Evolutionary conservation across 352 stramenopile genomes (phyloP), one percentile per base, ranked within the genome.

Genomic region (Pythium aquatile): DNA sequence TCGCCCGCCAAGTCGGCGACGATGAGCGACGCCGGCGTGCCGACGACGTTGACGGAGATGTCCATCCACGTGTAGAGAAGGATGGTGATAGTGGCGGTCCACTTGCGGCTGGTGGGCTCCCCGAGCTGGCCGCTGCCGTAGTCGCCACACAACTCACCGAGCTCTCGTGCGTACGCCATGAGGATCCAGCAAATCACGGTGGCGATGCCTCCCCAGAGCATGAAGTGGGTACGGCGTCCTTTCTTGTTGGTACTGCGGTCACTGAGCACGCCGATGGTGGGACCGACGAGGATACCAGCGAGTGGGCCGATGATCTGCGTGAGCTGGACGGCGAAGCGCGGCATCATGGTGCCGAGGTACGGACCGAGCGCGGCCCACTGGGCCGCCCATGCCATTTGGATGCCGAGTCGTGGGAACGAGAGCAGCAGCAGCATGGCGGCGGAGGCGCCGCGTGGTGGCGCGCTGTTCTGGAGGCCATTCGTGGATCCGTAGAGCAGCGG

Each of bases 301-400:
- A 83, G 56, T 3, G 79, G 79, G 5, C 76, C 79, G 35, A 77
- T 79, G 47, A 88, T 48, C 49, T 88, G 79, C 8, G 77, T 80
- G 9, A 84, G 46, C 63, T 85, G 75, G 29, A 88, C 79, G 5
- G 73, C 70, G 55, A 74, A 85, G 1, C 66, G 48, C 16, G 77
- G 74, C 2, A 88, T 47, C 55, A 88, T 70, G 0, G 74, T 81
- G 39, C 76, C 61, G 28, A 88, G 69, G 62, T 86, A 83, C 17
- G 79, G 79, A 3, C 76, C 77, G 1, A 88, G 30, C 2, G 77
- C 79, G 10, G 75, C 72, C 77, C 77, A 88, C 44, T 88, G 79
- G 2, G 79, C 79, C 1, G 77, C 55, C 79, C 77, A 88, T 1
- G 77, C 75, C 77, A 88, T 86, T 47, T 75, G 67, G 29, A 88